Base-by-base conservation (phyloP, 129 eudicot species). In the Helianthus tuberosus region DNA sequence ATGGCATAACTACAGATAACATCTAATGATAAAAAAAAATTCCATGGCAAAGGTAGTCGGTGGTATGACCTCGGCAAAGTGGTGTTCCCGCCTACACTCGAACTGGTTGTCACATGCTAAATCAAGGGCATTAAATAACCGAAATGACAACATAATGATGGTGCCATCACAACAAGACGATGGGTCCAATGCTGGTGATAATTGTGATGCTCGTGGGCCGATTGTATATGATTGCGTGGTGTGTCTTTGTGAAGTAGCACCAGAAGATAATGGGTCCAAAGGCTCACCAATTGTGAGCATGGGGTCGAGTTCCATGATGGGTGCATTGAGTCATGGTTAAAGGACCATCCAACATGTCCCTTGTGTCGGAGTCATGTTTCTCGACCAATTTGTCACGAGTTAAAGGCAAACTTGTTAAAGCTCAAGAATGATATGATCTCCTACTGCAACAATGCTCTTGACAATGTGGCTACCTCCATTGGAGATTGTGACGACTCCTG, bases 351-450 rank as follows among this genome's bases (percentile, higher is more conserved):
- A 8, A 72, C 77, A 2, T 72, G 68, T 27, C 77, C 77, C 8
- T 58, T 72, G 68, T 72, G 68, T n/a, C 68, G 48, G 32, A 58
- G n/a, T 43, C 77, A 46, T 44, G 77, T 59, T 58, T 5, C 67
- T 20, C 23, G 23, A 20, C 23, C 23, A 20, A 20, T 20, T 20
- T 20, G 23, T 6, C 67, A 4, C 10, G 10, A 9, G 67, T 20
- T 62, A 13, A 62, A 32, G 3, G 23, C 12, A 9, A 35, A 35
- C 46, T 12, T 35, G 67, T 62, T 13, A 12, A 32, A 62, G 47
- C 5, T 62, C n/a, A 16, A 5, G 47, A 47, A 35, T 35, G 67
- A 32, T 38, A 62, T 35, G 4, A 25, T 62, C 11, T 32, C 23
- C 8, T 35, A 32, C 47, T 62, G 47, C 67, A 5, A 61, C 44